These are phyloP conservation scores for Epichloe bromicola DNA, from an alignment of 2,329 filamentous ascomycete genomes.

Conservation along the genomic window DNA sequence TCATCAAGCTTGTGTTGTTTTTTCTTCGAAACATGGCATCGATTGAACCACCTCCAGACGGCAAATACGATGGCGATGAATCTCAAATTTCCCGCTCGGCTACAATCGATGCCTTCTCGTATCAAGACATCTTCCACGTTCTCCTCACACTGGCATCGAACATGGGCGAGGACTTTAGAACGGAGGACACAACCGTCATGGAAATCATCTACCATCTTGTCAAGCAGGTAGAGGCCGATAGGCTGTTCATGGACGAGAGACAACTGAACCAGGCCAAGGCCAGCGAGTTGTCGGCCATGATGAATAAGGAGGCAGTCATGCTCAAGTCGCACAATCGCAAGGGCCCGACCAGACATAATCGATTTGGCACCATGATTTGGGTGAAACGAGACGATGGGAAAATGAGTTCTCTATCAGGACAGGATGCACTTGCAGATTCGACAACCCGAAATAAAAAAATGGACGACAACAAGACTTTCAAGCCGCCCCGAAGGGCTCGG, in stretches of 20 bases:
- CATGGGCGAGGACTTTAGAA: conserved; percentile 84
- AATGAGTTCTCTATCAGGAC: conserved; percentile 75
- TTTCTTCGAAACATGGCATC: conserved; percentile 80
- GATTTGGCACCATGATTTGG: conserved; percentile 97
- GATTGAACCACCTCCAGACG: conserved; percentile 60
- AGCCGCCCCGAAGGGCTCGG: conserved; percentile 55
- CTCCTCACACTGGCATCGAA: conserved; percentile 81
- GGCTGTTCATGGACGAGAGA: conserved; percentile 72
- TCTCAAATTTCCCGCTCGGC: conserved; percentile 77
- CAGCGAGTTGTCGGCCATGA: conserved; percentile 59
- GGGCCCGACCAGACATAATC: conserved; percentile 76
- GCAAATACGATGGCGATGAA: conserved; percentile 76
- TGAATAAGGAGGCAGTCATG: conserved; percentile 78
- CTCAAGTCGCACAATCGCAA: conserved; percentile 62
- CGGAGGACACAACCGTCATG: conserved; percentile 78
- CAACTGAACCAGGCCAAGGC: conserved; percentile 56
- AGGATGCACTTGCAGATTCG: conserved; percentile 66
- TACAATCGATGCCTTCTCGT: conserved; percentile 77
- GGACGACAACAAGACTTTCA: conserved; percentile 82
- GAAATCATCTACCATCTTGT: conserved; percentile 88
- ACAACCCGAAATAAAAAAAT: conserved; percentile 71
- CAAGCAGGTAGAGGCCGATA: conserved; percentile 74
- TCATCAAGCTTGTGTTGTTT: conserved; percentile 82
- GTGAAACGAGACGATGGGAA: conserved; percentile 77
- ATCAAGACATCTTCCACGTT: conserved; percentile 80